A percentile compares a stretch with the other conserved stretches of the same genome.
Conservation (phyloP, 495 filamentous ascomycete species). For the Aspergillus saccharolyticus region DNA sequence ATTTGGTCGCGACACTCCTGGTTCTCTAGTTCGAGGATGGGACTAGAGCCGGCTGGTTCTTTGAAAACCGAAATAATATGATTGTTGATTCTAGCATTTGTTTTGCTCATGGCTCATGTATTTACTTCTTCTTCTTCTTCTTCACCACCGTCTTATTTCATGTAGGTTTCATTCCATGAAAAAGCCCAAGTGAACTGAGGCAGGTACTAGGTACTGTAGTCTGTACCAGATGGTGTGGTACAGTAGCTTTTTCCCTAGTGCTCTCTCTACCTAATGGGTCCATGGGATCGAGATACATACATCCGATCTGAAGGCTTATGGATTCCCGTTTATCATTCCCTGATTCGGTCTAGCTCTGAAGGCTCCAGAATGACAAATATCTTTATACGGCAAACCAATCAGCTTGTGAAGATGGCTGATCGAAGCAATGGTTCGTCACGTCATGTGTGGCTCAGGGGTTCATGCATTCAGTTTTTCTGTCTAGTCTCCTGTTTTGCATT, state of each 20-base stretch:
- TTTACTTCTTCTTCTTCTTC: too few relatives aligned
- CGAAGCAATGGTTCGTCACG: slow-evolving; percentile 19
- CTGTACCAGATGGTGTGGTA: neutral
- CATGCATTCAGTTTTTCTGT: slow-evolving; percentile 10
- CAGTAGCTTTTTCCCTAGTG: neutral
- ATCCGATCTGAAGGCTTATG: neutral
- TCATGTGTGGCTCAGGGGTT: slow-evolving; percentile 19
- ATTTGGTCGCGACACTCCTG: too few relatives aligned
- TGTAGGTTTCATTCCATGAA: neutral
- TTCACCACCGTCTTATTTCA: neutral
- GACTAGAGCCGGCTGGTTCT: too few relatives aligned
- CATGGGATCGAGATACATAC: neutral
- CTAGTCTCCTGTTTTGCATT: slow-evolving; percentile 5
- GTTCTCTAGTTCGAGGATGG: too few relatives aligned
- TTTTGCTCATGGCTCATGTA: too few relatives aligned
- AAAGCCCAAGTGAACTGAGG: neutral
- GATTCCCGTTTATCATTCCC: slow-evolving; percentile 29
- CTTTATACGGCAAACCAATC: slow-evolving; percentile 22
- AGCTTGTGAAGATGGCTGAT: neutral
- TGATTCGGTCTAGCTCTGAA: slow-evolving; percentile 11
- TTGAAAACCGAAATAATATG: too few relatives aligned
- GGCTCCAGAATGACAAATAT: slow-evolving; percentile 39
- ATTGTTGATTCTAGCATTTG: too few relatives aligned
- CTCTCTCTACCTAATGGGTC: neutral
- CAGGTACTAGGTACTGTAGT: neutral